phyloP scores from a whole-genome alignment of 495 filamentous ascomycete species.

The Paragyromitra xinjiangensis region DNA sequence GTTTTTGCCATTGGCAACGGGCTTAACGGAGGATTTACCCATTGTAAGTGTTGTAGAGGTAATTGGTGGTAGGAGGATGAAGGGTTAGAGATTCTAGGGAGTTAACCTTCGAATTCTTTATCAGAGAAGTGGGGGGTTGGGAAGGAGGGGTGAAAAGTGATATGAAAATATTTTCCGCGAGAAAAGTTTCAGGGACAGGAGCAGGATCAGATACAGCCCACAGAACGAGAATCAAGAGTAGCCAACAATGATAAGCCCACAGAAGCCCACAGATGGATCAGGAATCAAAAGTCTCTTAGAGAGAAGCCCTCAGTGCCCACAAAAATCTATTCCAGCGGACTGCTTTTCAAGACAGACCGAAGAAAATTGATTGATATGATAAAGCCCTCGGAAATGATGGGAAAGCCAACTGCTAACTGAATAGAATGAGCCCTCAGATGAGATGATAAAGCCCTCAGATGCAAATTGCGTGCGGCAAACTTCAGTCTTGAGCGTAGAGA shows the following conservation, averaged over 20 bases:
- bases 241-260: conserved; percentile 40
- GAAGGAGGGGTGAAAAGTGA: conserved; percentile 40
- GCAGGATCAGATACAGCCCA: conserved; percentile 39
- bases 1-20: conserved; percentile 62
- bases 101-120: conserved; percentile 48
- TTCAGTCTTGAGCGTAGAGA: conserved; percentile 50
- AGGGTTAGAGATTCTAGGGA: conserved; percentile 45
- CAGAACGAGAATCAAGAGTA: conserved; percentile 27
- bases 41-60: conserved; percentile 59
- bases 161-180: conserved; percentile 14
- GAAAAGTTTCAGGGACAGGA: conserved; percentile 37
- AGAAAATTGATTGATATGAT: conserved; percentile 46
- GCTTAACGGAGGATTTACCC: conserved; percentile 67
- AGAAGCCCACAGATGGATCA: conserved; percentile 52
- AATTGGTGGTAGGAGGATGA: conserved; percentile 29
- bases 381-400: conserved; percentile 53
- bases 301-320: conserved; percentile 57
- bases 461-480: conserved; percentile 52
- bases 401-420: conserved; percentile 55
- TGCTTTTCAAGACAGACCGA: conserved; percentile 20
- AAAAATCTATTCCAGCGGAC: conserved; percentile 45
- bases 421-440: conserved; percentile 53
- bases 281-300: conserved; percentile 36
- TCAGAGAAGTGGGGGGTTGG: conserved; percentile 29
- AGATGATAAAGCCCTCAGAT: conserved; percentile 53